Conservation (phyloP, 176 grass and related monocot genomes). For the Rhynchospora breviuscula region DNA sequence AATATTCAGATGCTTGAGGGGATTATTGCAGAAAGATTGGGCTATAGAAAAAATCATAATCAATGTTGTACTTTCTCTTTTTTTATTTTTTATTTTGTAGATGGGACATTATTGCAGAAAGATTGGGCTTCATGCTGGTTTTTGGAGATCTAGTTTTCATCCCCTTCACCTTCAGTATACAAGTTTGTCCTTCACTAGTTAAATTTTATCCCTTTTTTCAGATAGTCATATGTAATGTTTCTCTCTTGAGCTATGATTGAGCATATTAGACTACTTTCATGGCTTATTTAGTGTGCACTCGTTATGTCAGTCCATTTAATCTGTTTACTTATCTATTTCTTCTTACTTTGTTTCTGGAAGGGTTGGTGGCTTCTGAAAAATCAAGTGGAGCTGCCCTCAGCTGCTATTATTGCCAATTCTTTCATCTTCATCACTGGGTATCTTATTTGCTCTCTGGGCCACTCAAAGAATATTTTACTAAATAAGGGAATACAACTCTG, state of each 20-base stretch:
- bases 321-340: background rate
- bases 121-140: slow-evolving; percentile 92
- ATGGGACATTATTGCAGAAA: slow-evolving; percentile 99
- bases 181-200: slow-evolving; percentile 37
- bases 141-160: slow-evolving; percentile 99
- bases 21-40: too few species aligned
- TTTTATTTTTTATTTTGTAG: slow-evolving; percentile 30
- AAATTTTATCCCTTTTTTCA: background rate
- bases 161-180: slow-evolving; percentile 94
- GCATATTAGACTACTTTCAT: background rate
- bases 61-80: background rate
- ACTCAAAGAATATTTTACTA: background rate
- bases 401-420: slow-evolving; percentile 48
- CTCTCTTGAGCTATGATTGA: background rate
- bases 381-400: slow-evolving; percentile 59
- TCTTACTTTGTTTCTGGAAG: slow-evolving; percentile 31
- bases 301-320: background rate
- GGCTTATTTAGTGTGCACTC: background rate
- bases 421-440: slow-evolving; percentile 83
- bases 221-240: background rate
- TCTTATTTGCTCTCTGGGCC: slow-evolving; percentile 11
- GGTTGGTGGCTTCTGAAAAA: slow-evolving; percentile 94
- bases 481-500: background rate
- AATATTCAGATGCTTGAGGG: background rate
- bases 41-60: background rate